Conservation (phyloP, 2,329 filamentous ascomycete genomes). For the Anthostomella pinea region DNA sequence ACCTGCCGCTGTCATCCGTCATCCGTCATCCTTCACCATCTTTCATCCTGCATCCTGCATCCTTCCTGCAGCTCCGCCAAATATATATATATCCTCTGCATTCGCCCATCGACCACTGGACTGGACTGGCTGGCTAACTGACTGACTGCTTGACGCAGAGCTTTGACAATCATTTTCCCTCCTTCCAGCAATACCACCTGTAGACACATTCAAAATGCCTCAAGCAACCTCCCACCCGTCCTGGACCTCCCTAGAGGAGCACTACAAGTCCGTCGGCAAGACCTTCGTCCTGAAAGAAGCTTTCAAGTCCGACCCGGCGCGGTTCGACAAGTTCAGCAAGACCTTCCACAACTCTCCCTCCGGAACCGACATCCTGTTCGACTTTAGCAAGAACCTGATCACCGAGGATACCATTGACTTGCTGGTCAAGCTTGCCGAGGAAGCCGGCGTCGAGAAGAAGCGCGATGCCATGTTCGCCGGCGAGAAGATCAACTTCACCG, state of each 20-base stretch:
- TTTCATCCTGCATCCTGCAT: too few relatives aligned
- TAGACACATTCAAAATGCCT: conserved; percentile 51
- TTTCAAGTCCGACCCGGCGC: conserved; percentile 82
- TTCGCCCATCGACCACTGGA: too few relatives aligned
- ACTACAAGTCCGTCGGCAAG: conserved; percentile 83
- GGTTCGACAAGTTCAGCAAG: conserved; percentile 87
- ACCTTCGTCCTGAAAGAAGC: conserved; percentile 90
- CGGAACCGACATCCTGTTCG: conserved; percentile 85
- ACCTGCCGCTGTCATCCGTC: too few relatives aligned
- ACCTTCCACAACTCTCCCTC: conserved; percentile 79
- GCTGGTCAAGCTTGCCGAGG: conserved; percentile 84
- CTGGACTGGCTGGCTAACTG: too few relatives aligned
- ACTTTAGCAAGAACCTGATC: conserved; percentile 99
- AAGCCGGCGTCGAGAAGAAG: conserved; percentile 88
- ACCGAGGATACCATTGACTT: conserved; percentile 87
- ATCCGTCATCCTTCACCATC: too few relatives aligned
- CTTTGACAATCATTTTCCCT: not conserved
- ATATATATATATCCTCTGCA: too few relatives aligned
- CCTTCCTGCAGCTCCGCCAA: too few relatives aligned
- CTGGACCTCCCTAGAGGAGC: conserved; percentile 88
- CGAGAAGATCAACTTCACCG: conserved; percentile 99
- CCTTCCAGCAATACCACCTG: not conserved
- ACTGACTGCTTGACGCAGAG: not conserved
- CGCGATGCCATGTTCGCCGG: conserved; percentile 97
- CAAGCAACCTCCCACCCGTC: conserved; percentile 82